A percentile compares a stretch with the other conserved stretches of the same genome.
phyloP scores from a whole-genome alignment of 2,329 filamentous ascomycete genomes.

The Alternaria tenuissima region DNA sequence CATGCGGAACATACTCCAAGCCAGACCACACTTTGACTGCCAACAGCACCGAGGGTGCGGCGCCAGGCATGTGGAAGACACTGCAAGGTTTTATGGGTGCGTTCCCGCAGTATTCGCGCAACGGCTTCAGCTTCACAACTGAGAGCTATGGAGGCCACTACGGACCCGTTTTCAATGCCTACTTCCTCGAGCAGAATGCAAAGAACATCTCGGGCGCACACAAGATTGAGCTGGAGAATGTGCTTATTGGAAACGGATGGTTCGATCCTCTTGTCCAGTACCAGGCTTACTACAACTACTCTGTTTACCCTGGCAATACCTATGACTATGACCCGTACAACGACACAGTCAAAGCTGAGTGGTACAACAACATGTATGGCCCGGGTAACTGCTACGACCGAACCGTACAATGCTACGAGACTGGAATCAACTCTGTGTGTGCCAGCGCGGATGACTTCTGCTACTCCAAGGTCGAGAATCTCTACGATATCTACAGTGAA shows the following conservation, averaged over 20 bases:
- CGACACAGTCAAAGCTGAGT: slow-evolving; percentile 57
- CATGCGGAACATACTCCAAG: slow-evolving; percentile 66
- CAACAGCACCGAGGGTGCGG: slow-evolving; percentile 62
- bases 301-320: slow-evolving; percentile 64
- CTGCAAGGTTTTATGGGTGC: slow-evolving; percentile 70
- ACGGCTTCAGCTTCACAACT: slow-evolving; percentile 64
- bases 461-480: slow-evolving; percentile 59
- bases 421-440: slow-evolving; percentile 62
- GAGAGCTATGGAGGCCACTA: slow-evolving; percentile 69
- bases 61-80: slow-evolving; percentile 68
- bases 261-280: slow-evolving; percentile 66
- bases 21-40: slow-evolving; percentile 61
- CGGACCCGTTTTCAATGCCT: slow-evolving; percentile 62
- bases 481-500: slow-evolving; percentile 61
- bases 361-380: slow-evolving; percentile 69
- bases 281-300: slow-evolving; percentile 66
- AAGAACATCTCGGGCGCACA: slow-evolving; percentile 55
- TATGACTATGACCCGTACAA: slow-evolving; percentile 65
- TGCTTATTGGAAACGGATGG: slow-evolving; percentile 68
- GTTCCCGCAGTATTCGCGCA: slow-evolving; percentile 58
- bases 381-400: slow-evolving; percentile 67
- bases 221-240: slow-evolving; percentile 59
- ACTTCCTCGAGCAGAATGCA: slow-evolving; percentile 59
- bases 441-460: slow-evolving; percentile 65
- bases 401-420: slow-evolving; percentile 63